These are phyloP conservation scores for Fraxinus platypoda DNA, from an alignment of 305 asterid genomes.

Conservation along the genomic window DNA sequence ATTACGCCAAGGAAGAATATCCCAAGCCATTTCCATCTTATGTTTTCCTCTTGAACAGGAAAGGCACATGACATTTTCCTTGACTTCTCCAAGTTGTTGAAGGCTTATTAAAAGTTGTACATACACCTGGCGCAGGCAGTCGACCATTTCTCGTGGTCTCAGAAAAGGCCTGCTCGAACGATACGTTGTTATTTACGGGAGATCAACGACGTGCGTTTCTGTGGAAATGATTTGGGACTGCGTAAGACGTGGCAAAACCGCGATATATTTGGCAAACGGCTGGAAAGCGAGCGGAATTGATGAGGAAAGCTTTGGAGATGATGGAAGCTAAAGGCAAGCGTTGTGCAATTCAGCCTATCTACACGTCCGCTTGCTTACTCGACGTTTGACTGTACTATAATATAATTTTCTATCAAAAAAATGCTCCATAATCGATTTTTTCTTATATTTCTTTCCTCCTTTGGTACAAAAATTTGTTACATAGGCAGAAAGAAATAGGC, in stretches of 20 bases:
- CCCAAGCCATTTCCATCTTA: conserved; percentile 10
- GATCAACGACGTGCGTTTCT: too few relatives aligned
- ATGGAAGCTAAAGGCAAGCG: too few relatives aligned
- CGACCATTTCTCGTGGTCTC: too few relatives aligned
- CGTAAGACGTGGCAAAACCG: too few relatives aligned
- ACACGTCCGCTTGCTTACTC: neutral
- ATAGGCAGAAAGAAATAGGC: neutral
- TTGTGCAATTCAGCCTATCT: too few relatives aligned
- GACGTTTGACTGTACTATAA: neutral
- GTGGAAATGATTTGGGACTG: too few relatives aligned
- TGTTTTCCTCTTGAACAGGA: neutral
- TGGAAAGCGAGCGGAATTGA: too few relatives aligned
- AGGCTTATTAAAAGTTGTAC: neutral
- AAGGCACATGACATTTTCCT: neutral
- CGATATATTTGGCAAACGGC: too few relatives aligned
- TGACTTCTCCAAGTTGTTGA: neutral
- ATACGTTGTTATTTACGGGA: too few relatives aligned
- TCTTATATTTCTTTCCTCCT: neutral
- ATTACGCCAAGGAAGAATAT: neutral
- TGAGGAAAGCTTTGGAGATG: too few relatives aligned
- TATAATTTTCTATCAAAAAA: neutral
- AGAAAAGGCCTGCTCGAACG: neutral
- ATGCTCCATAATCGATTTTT: neutral
- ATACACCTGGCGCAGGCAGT: neutral
- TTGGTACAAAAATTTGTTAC: neutral